A percentile compares a stretch with the other conserved stretches of the same genome.
Conservation (phyloP, 2,329 filamentous ascomycete species). For the Aspergillus aculeatus region DNA sequence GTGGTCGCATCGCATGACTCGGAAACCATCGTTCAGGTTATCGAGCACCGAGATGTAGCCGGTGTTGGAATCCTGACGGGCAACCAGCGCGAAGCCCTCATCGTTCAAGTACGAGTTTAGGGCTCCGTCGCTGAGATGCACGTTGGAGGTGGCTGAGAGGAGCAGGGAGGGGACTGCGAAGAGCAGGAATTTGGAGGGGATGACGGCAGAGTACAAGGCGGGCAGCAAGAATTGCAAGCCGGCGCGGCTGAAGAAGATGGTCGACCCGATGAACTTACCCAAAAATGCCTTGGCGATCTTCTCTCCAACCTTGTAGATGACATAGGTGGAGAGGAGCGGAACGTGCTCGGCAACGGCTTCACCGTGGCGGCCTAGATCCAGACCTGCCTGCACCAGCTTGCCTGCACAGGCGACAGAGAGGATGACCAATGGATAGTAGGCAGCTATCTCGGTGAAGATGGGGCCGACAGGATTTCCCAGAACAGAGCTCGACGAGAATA, state of each 20-base stretch:
- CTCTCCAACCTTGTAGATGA: conserved; percentile 56
- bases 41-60: conserved; percentile 92
- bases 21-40: conserved; percentile 66
- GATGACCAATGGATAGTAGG: conserved; percentile 67
- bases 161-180: conserved; percentile 68
- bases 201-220: conserved; percentile 62
- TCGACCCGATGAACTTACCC: conserved; percentile 57
- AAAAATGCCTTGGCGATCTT: conserved; percentile 43
- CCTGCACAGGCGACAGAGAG: conserved; percentile 64
- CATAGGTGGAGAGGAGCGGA: conserved; percentile 66
- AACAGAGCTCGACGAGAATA: conserved; percentile 65
- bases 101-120: conserved; percentile 66
- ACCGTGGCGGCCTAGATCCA: conserved; percentile 57
- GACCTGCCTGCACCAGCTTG: conserved; percentile 59
- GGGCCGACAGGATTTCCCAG: conserved; percentile 73
- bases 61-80: conserved; percentile 79
- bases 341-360: conserved; percentile 61
- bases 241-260: conserved; percentile 66
- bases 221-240: conserved; percentile 70
- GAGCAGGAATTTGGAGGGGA: conserved; percentile 67
- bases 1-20: conserved; percentile 88
- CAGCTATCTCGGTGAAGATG: conserved; percentile 69
- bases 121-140: conserved; percentile 64
- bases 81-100: conserved; percentile 72
- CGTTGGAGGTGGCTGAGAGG: conserved; percentile 66